Base-by-base conservation (phyloP, 176 grass and related monocot genomes). In the Puya raimondii region DNA sequence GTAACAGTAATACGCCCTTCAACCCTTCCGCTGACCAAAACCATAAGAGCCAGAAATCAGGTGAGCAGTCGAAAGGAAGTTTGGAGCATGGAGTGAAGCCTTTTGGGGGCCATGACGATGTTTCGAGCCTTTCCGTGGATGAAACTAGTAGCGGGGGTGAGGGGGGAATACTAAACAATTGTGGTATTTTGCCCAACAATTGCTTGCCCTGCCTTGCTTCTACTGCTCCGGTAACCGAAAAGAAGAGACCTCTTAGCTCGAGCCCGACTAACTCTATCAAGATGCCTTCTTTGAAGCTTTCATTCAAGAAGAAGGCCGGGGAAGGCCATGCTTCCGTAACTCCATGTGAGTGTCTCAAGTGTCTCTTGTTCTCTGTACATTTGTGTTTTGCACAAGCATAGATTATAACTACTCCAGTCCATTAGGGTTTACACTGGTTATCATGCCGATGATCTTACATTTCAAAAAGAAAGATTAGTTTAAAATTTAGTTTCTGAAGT, bases 181-280 rank as follows among this genome's bases (percentile, higher is more conserved):
- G 94, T 10, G 86, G 94, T 49, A 74, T 97, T 57, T 75, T 97
- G 16, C 86, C 94, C 10, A 79, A 85, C 64, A 97, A 93, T 50
- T 99, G 95, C 63, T 54, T 99, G 21, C 90, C 95, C 26, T 99
- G 95, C 58, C 84, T 99, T 15, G 72, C 82, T 66, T 87, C 89
- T 66, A 72, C 89, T 63, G 78, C 82, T 63, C 48, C 82, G 0
- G 78, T 85, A 12, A 79, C 81, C 0, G 95, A 99, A 64, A 93
- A 99, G 81, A 99, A 87, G 72, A 93, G 78, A 23, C 59, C 59
- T 23, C 63, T 91, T 64, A 78, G 80, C 65, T 84, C 83, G 0
- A 96, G 91, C 50, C 85, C 88, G 2, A 85, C 85, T 52, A 88
- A 87, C 70, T 91, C 88, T 29, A 86, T 82, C 72, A 92, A 90